Percentiles rank a stretch among this genome's conserved stretches.
phyloP scores from a whole-genome alignment of 306 rosid species.

The Ammopiptanthus mongolicus region DNA sequence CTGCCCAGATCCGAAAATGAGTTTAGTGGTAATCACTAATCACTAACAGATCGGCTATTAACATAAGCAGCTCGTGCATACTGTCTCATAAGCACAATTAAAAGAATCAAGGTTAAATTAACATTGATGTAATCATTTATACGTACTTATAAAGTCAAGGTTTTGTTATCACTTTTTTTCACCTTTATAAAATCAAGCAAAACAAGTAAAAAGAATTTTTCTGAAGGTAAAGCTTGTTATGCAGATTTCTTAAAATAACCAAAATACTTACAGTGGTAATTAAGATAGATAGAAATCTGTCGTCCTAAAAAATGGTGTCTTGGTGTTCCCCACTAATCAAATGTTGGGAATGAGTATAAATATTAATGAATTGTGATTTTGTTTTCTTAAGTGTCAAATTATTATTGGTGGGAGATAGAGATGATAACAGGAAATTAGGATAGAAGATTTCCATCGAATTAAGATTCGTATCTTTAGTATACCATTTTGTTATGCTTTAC shows the following conservation, averaged over 20 bases:
- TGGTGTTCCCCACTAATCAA: too few species aligned
- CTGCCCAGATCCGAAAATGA: not conserved
- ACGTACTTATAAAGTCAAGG: not conserved
- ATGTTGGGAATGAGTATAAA: too few species aligned
- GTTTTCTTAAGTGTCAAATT: too few species aligned
- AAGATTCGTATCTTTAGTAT: too few species aligned
- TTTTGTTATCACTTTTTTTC: not conserved
- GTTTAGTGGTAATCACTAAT: not conserved
- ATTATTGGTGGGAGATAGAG: too few species aligned
- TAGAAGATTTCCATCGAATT: too few species aligned
- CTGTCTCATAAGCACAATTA: not conserved
- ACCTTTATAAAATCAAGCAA: not conserved
- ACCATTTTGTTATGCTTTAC: too few species aligned
- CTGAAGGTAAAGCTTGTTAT: not conserved
- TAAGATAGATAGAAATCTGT: too few species aligned
- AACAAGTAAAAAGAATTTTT: not conserved
- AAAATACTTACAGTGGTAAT: too few species aligned
- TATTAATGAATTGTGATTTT: too few species aligned
- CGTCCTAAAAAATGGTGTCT: too few species aligned
- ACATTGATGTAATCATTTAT: not conserved
- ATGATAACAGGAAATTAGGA: too few species aligned
- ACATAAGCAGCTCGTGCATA: not conserved
- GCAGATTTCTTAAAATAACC: not conserved
- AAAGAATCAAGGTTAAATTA: not conserved
- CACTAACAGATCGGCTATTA: conserved; percentile 3